Evolutionary conservation across 2,329 filamentous ascomycete genomes (phyloP).

Genomic region (Hymenotorrendiella dingleyae): DNA sequence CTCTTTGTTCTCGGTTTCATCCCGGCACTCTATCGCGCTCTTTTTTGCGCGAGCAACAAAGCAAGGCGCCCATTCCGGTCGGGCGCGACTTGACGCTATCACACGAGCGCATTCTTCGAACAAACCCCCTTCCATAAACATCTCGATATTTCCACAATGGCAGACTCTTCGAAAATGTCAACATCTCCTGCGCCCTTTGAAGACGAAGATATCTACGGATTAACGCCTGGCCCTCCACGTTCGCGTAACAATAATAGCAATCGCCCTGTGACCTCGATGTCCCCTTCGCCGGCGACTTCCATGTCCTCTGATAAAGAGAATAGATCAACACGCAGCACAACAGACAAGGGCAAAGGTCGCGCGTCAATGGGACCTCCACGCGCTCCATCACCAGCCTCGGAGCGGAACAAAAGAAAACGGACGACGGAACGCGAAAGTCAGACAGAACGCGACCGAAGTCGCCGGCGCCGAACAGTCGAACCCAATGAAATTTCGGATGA

Average conservation of each 20-base stretch:
- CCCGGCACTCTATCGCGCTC: no score
- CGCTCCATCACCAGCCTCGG: slow-evolving; percentile 8
- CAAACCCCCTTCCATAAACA: neutral
- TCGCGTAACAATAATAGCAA: slow-evolving; percentile 9
- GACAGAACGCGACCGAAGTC: slow-evolving; percentile 17
- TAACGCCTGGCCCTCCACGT: slow-evolving; percentile 24
- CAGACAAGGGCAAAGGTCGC: slow-evolving; percentile 38
- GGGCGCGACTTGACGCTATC: no score
- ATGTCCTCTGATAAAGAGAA: slow-evolving; percentile 46
- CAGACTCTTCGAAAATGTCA: slow-evolving; percentile 18
- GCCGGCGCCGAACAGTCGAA: slow-evolving; percentile 26
- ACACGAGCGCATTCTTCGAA: neutral
- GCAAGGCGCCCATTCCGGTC: neutral
- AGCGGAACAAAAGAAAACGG: slow-evolving; percentile 23
- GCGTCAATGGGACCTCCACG: slow-evolving; percentile 32
- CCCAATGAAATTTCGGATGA: slow-evolving; percentile 29
- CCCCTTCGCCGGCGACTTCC: slow-evolving; percentile 31
- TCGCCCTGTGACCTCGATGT: slow-evolving; percentile 14
- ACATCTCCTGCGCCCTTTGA: slow-evolving; percentile 23
- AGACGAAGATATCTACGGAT: slow-evolving; percentile 28
- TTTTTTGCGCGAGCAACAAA: no score
- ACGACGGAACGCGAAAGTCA: slow-evolving; percentile 14
- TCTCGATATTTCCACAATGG: neutral
- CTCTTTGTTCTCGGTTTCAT: no score
- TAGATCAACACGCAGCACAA: slow-evolving; percentile 20